Evolutionary conservation across 176 grass and related monocot species (phyloP).

Genomic region (Oryza meyeriana): DNA sequence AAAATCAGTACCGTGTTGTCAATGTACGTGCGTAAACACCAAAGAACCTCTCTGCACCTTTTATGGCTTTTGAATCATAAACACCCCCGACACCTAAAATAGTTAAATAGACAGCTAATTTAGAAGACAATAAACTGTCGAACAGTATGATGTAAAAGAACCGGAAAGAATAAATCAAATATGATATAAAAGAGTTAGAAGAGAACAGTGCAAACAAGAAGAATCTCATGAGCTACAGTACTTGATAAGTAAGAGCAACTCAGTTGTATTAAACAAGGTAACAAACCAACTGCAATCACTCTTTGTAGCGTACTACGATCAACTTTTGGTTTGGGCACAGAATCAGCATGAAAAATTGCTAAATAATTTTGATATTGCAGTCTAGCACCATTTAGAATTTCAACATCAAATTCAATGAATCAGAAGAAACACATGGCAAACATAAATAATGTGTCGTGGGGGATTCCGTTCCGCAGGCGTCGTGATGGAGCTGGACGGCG

Average conservation of each 20-base stretch:
- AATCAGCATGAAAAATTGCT: neutral
- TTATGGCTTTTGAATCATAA: conserved; percentile 87
- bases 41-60: conserved; percentile 70
- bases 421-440: too few species aligned
- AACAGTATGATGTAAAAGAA: conserved; percentile 21
- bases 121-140: neutral
- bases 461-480: too few species aligned
- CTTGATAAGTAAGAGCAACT: conserved; percentile 20
- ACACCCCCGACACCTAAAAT: conserved; percentile 62
- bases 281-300: neutral
- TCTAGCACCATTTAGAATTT: too few species aligned
- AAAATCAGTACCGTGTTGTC: conserved; percentile 51
- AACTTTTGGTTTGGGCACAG: neutral
- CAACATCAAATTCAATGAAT: too few species aligned
- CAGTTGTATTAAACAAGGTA: conserved; percentile 10
- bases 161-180: neutral
- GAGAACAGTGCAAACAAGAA: neutral
- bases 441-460: too few species aligned
- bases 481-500: too few species aligned
- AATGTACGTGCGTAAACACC: conserved; percentile 45
- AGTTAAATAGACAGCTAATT: conserved; percentile 1
- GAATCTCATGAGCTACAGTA: neutral
- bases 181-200: conserved; percentile 18
- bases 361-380: neutral
- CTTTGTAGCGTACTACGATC: neutral